Base-by-base conservation (phyloP, 1,139 yeast species). In the Yamadazyma spencermartinsiae region DNA sequence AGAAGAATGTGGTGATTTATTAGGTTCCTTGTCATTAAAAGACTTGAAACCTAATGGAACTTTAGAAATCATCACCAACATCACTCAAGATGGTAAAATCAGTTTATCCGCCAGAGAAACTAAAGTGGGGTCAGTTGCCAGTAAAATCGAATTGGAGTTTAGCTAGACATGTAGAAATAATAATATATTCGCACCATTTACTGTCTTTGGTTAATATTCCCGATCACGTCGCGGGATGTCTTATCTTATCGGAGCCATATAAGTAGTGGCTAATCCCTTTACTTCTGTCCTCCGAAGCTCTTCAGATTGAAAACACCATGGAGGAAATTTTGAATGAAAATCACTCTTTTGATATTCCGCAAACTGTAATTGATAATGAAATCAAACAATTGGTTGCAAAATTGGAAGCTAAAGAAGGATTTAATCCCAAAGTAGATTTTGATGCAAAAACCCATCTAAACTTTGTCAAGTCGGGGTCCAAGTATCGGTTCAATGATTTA, bases 101-200 rank as follows among this genome's bases (percentile, higher is more conserved):
- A 87, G 83, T 59, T 80, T 89, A 46, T 79, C 87, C 49, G 96
- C 88, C 38, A 83, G 96, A 65, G 92, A 84, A 62, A 73, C 80
- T 59, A 81, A 81, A 65, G 80, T 81, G 51, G 94, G 90, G 33
- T 72, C 72, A 31, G 65, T 62, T 44, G 75, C 75, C 36, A 78
- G 65, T 35, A 76, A 71, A 57, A 79, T 80, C 42, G 80, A 74
- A 53, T 54, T 77, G 33, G 41, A 38, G 28, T 48, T 48, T 27
- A 41, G 46, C 27, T 46, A 23, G 26, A 23, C n/a, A 19, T 19
- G 9, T 19, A 8, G 26, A 8, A 23, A 12, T 10, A 6, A 11
- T 23, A 48, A 29, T n/a, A 28, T 30, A 30, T 17, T n/a, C n/a
- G n/a, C n/a, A n/a, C n/a, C n/a, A n/a, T 26, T 26, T 17, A 15